phyloP scores from a whole-genome alignment of 228 moss, liverwort and hornwort species.

The Sphagnum magellanicum region DNA sequence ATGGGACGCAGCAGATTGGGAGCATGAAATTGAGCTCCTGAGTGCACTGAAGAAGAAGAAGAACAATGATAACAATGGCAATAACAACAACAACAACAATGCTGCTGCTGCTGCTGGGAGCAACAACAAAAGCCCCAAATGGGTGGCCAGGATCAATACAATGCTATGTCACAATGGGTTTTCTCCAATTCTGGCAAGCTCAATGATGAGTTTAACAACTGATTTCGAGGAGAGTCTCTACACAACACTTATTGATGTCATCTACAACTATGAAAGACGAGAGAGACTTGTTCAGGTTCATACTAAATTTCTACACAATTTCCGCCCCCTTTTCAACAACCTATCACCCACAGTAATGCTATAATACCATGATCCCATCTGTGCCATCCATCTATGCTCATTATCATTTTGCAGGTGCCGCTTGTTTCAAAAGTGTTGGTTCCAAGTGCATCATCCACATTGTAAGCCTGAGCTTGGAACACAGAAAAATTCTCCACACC shows the following conservation, averaged over 20 bases:
- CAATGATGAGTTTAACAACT: conserved; percentile 17
- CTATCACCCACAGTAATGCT: too few relatives aligned
- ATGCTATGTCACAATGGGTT: conserved; percentile 71
- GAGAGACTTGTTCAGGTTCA: conserved; percentile 74
- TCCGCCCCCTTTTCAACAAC: too few relatives aligned
- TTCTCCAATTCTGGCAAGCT: conserved; percentile 34
- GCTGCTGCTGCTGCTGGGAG: too few relatives aligned
- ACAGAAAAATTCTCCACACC: too few relatives aligned
- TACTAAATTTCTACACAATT: too few relatives aligned
- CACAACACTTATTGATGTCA: conserved; percentile 43
- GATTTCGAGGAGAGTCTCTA: conserved; percentile 51
- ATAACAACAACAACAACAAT: too few relatives aligned
- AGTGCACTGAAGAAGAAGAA: conserved; percentile 32
- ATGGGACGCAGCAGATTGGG: conserved; percentile 6
- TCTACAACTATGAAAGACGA: conserved; percentile 67
- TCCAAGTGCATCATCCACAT: too few relatives aligned
- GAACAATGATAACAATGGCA: background rate
- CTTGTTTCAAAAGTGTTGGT: too few relatives aligned
- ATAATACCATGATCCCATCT: too few relatives aligned
- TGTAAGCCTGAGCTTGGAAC: too few relatives aligned
- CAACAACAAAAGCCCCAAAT: conserved; percentile 23
- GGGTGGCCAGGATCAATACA: conserved; percentile 46
- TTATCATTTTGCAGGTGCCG: too few relatives aligned
- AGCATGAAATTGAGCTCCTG: background rate
- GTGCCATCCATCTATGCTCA: too few relatives aligned